phyloP scores from a whole-genome alignment of 768 basidiomycete genomes.

The Crucibulum laeve region DNA sequence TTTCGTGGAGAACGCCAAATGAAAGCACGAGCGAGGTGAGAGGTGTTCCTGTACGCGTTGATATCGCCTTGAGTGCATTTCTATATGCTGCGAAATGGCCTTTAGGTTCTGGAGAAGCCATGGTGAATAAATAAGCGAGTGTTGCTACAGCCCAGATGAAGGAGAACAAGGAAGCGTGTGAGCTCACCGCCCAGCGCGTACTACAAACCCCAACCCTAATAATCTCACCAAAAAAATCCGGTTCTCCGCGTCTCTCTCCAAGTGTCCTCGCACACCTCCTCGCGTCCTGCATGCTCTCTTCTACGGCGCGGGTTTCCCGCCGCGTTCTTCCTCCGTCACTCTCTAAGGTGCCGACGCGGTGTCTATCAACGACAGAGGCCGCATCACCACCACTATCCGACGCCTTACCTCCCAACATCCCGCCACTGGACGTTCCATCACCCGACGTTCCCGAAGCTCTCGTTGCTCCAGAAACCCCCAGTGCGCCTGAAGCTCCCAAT shows the following conservation, averaged over 20 bases:
- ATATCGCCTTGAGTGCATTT: constrained; percentile 52
- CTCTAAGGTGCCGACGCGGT: too few species aligned
- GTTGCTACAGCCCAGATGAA: background rate
- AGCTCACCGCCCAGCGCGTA: background rate
- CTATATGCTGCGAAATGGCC: constrained; percentile 45
- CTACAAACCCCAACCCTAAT: constrained; percentile 6
- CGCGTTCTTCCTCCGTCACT: background rate
- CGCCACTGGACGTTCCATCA: too few species aligned
- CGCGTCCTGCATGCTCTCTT: constrained; percentile 7
- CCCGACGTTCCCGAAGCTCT: too few species aligned
- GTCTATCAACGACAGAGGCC: too few species aligned
- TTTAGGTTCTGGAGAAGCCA: constrained; percentile 12
- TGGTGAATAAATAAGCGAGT: constrained; percentile 1
- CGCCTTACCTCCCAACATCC: too few species aligned
- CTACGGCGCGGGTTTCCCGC: constrained; percentile 3
- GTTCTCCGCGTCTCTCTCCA: background rate
- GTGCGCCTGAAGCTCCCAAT: too few species aligned
- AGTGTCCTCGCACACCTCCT: background rate
- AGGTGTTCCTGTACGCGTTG: constrained; percentile 69
- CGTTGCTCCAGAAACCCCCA: too few species aligned
- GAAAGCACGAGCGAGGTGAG: constrained; percentile 73
- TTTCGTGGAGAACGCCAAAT: constrained; percentile 81
- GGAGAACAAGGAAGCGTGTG: background rate
- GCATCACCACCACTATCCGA: too few species aligned
- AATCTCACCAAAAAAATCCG: constrained; percentile 1